Evolutionary conservation across 495 filamentous ascomycete species (phyloP).

Genomic region (Aspergillus haitiensis): DNA sequence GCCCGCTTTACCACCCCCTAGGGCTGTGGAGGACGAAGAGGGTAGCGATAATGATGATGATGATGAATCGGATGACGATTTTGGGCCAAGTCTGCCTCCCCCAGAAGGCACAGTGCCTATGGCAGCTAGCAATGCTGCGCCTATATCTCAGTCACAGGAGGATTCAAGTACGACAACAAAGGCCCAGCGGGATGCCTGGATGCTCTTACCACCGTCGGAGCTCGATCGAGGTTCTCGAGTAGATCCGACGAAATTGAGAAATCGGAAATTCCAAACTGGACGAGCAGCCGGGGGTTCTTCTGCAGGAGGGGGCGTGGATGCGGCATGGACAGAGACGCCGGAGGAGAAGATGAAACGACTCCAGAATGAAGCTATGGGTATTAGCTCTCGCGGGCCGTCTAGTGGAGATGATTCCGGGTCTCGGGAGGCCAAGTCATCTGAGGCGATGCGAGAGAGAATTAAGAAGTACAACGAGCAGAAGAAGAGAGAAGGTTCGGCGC

Average conservation of each 20-base stretch:
- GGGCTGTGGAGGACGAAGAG: constrained; percentile 26
- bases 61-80: constrained; percentile 58
- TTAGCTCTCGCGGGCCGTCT: constrained; percentile 32
- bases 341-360: constrained; percentile 81
- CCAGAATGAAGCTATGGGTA: constrained; percentile 81
- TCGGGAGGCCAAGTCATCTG: constrained; percentile 22
- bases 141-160: neutral
- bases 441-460: constrained; percentile 53
- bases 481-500: constrained; percentile 63
- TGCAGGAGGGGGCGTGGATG: constrained; percentile 42
- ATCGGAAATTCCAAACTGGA: constrained; percentile 80
- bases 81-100: constrained; percentile 79
- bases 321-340: constrained; percentile 89
- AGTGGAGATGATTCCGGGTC: neutral
- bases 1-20: constrained; percentile 33
- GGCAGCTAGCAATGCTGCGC: neutral
- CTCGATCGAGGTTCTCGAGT: constrained; percentile 63
- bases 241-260: constrained; percentile 81
- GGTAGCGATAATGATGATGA: constrained; percentile 28
- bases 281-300: constrained; percentile 53
- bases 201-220: constrained; percentile 78
- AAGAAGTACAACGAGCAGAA: constrained; percentile 63
- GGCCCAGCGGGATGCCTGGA: constrained; percentile 82
- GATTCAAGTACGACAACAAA: constrained; percentile 22
- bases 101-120: constrained; percentile 32